phyloP scores from a whole-genome alignment of 2,329 filamentous ascomycete species.

The Penicillium sp. region DNA sequence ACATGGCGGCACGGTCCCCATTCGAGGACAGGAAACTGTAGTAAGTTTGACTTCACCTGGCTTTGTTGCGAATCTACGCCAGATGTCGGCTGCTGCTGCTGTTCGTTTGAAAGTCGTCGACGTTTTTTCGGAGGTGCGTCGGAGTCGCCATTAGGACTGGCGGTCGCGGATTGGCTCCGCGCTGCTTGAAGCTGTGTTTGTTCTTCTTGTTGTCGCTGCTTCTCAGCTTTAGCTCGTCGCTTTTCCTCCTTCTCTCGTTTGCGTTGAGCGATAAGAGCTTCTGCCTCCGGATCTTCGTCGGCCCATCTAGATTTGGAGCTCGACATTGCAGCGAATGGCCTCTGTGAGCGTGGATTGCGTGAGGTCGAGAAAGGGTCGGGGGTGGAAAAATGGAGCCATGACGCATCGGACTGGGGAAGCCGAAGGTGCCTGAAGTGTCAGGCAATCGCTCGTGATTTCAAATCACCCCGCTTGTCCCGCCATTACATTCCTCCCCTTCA shows the following conservation, averaged over 20 bases:
- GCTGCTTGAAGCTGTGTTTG: constrained; percentile 34
- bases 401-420: constrained; percentile 27
- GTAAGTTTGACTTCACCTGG: constrained; percentile 58
- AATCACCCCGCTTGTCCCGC: constrained; percentile 29
- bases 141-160: constrained; percentile 33
- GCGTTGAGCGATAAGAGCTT: constrained; percentile 67
- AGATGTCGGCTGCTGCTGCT: constrained; percentile 19
- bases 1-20: constrained; percentile 79
- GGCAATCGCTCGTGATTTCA: constrained; percentile 27
- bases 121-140: constrained; percentile 60
- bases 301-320: constrained; percentile 83
- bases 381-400: constrained; percentile 25
- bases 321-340: constrained; percentile 52
- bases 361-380: neutral
- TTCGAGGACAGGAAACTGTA: constrained; percentile 71
- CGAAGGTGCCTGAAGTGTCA: constrained; percentile 25
- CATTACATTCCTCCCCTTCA: constrained; percentile 14
- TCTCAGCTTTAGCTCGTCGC: constrained; percentile 81
- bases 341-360: neutral
- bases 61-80: constrained; percentile 26
- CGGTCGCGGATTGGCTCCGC: constrained; percentile 22
- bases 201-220: constrained; percentile 46
- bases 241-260: constrained; percentile 89
- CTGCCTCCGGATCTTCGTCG: constrained; percentile 79
- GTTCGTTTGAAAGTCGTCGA: constrained; percentile 64